A percentile compares a stretch with the other conserved stretches of the same genome.
These are phyloP conservation scores for Ophiostoma triangulosporum DNA, from an alignment of 2,329 filamentous ascomycete genomes.

Conservation along the genomic window DNA sequence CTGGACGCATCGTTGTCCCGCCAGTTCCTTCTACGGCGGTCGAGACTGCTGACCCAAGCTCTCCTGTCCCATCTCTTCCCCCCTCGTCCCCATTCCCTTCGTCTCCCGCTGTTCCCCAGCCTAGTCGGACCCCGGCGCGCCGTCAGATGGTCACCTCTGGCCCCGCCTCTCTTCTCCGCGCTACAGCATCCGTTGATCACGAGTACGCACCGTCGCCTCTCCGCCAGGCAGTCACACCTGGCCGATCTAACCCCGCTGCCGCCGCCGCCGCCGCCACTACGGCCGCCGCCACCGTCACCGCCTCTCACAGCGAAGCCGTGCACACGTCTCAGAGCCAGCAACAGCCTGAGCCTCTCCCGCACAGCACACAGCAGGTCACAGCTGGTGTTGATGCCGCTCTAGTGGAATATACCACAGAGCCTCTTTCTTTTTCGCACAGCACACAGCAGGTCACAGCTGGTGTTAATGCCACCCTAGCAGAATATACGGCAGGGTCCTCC, in stretches of 20 bases:
- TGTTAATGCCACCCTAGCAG: neutral
- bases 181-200: neutral
- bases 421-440: neutral
- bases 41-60: neutral
- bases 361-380: neutral
- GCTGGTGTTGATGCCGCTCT: neutral
- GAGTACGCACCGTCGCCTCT: neutral
- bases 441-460: neutral
- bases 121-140: neutral
- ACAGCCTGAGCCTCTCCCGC: neutral
- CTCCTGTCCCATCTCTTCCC: slow-evolving; percentile 1
- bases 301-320: neutral
- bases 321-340: neutral
- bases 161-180: neutral
- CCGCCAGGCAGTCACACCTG: neutral
- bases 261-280: neutral
- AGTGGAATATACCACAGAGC: neutral
- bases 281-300: neutral
- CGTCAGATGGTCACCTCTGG: neutral
- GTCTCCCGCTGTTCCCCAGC: neutral
- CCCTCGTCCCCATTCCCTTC: neutral
- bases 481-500: neutral
- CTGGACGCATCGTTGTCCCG: slow-evolving; percentile 1
- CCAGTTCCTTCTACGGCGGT: neutral
- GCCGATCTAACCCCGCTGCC: neutral